Conservation (phyloP, 305 asterid genomes). For the Galium porrigens region DNA sequence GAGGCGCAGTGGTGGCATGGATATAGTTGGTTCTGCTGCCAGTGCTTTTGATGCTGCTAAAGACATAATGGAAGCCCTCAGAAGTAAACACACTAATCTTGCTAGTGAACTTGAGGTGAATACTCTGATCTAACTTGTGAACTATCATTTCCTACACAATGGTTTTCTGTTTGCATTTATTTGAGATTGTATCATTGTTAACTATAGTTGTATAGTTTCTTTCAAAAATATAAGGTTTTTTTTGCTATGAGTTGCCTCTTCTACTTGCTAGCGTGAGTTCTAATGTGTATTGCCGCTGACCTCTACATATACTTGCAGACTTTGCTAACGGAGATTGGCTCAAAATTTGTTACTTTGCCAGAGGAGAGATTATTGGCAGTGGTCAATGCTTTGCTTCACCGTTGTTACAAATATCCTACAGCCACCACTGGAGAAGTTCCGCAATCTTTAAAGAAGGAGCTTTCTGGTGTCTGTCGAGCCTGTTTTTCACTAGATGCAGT, state of each 20-base stretch:
- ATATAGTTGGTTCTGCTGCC: conserved; percentile 78
- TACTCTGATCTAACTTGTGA: conserved; percentile 1
- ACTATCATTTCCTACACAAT: not conserved
- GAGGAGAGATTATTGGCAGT: conserved; percentile 98
- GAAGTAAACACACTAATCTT: conserved; percentile 89
- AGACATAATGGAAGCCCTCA: conserved; percentile 93
- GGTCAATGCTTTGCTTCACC: conserved; percentile 96
- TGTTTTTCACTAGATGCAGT: conserved; percentile 99
- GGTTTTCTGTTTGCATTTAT: not conserved
- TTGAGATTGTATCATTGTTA: not conserved
- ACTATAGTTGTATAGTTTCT: not conserved
- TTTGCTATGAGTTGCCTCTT: not conserved
- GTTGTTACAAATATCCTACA: conserved; percentile 97
- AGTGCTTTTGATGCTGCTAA: conserved; percentile 99
- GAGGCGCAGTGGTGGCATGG: conserved; percentile 73
- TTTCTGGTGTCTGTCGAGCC: conserved; percentile 99
- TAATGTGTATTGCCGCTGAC: not conserved
- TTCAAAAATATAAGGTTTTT: not conserved
- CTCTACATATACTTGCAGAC: conserved; percentile 30
- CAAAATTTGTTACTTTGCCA: conserved; percentile 89
- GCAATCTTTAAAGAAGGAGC: conserved; percentile 92
- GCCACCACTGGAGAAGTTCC: conserved; percentile 99
- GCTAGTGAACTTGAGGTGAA: conserved; percentile 92
- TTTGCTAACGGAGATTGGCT: conserved; percentile 92
- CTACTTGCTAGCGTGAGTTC: not conserved